Evolutionary conservation across 306 rosid genomes (phyloP).

Genomic region (Cucurbita pepo): DNA sequence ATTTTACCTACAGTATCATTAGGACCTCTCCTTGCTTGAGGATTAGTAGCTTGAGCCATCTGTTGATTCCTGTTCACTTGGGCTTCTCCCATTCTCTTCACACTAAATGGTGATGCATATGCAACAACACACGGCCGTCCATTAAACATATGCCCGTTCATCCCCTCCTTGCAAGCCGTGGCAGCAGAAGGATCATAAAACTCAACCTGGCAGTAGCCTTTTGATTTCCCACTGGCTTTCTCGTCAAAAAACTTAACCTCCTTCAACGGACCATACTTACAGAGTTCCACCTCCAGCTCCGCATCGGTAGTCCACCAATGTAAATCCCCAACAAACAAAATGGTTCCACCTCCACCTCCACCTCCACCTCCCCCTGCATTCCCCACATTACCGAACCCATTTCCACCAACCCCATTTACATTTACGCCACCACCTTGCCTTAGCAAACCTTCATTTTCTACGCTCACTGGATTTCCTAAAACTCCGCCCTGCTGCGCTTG

Average conservation of each 20-base stretch:
- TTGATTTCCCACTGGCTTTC: conserved; percentile 95
- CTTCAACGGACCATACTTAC: conserved; percentile 76
- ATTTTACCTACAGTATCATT: conserved; percentile 47
- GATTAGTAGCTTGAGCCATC: conserved; percentile 23
- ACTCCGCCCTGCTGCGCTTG: conserved; percentile 19
- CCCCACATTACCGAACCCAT: conserved; percentile 12
- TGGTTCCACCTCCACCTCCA: conserved; percentile 34
- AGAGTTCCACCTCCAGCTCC: conserved; percentile 68
- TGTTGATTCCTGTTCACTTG: conserved; percentile 69
- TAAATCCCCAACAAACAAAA: conserved; percentile 87
- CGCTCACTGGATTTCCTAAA: conserved; percentile 26
- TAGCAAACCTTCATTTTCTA: conserved; percentile 38
- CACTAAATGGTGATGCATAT: conserved; percentile 57
- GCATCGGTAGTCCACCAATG: conserved; percentile 99
- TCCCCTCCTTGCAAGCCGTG: conserved; percentile 73
- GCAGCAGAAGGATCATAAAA: conserved; percentile 61
- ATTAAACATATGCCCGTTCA: conserved; percentile 72
- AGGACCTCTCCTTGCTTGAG: conserved; percentile 56
- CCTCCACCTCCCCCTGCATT: conserved; percentile 13
- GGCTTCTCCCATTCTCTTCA: conserved; percentile 96
- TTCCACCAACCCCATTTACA: conserved; percentile 28
- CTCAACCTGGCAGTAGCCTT: conserved; percentile 96
- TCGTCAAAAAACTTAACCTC: conserved; percentile 93
- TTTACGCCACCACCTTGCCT: conserved; percentile 39
- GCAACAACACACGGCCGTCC: conserved; percentile 93